Evolutionary conservation across 345 rosid genomes (phyloP).

Genomic region (Cardamine occulta): DNA sequence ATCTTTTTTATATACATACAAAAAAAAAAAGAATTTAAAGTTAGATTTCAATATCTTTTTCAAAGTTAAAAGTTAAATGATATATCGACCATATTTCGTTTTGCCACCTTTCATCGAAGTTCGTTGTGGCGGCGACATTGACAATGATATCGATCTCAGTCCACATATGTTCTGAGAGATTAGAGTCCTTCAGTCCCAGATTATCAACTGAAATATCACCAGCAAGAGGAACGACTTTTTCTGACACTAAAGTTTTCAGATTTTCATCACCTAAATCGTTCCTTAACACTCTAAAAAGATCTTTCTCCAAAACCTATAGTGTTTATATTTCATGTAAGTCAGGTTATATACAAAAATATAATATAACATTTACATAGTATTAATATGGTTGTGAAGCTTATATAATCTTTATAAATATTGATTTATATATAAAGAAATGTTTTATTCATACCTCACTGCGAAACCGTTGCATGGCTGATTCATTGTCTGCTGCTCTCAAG

Average conservation of each 20-base stretch:
- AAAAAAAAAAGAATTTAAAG: neutral
- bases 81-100: neutral
- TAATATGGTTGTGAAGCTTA: neutral
- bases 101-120: constrained; percentile 73
- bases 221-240: constrained; percentile 52
- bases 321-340: neutral
- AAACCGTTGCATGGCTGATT: constrained; percentile 66
- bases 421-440: neutral
- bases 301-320: constrained; percentile 57
- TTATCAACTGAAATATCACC: constrained; percentile 61
- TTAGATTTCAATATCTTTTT: neutral
- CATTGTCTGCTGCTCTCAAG: constrained; percentile 71
- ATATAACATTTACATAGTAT: neutral
- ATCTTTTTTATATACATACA: constrained; percentile 42
- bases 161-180: constrained; percentile 51
- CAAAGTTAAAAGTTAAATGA: neutral
- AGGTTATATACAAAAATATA: neutral
- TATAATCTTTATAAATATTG: neutral
- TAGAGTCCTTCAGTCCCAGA: constrained; percentile 52
- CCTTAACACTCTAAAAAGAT: constrained; percentile 57
- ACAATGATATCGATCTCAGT: constrained; percentile 56
- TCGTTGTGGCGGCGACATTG: constrained; percentile 75
- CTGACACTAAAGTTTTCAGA: constrained; percentile 48
- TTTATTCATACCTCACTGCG: constrained; percentile 59
- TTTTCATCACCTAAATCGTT: constrained; percentile 46